A percentile compares a stretch with the other conserved stretches of the same genome.
These are phyloP conservation scores for Schwanniomyces pseudopolymorphus DNA, from an alignment of 805 yeast genomes.

Conservation along the genomic window DNA sequence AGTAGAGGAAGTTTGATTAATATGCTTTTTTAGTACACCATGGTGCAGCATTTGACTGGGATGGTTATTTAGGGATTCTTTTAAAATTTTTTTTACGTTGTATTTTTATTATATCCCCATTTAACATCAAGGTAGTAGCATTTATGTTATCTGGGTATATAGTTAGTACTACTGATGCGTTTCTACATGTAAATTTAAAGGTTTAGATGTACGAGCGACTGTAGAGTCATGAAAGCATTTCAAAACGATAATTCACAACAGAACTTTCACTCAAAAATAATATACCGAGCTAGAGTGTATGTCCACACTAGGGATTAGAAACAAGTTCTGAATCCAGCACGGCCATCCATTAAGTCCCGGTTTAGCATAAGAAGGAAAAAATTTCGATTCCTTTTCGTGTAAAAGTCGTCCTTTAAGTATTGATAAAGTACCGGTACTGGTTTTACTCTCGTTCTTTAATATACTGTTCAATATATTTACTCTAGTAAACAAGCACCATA, in stretches of 20 bases:
- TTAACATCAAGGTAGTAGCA: too few species aligned
- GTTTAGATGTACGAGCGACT: constrained; percentile 14
- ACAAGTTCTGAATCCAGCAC: constrained; percentile 13
- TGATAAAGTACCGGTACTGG: neutral
- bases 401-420: neutral
- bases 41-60: neutral
- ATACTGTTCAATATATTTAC: neutral
- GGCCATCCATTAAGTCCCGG: constrained; percentile 22
- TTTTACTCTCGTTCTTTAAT: neutral
- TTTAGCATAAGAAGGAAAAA: constrained; percentile 9
- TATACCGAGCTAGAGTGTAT: constrained; percentile 31
- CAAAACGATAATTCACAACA: constrained; percentile 12
- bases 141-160: neutral
- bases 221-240: constrained; percentile 17
- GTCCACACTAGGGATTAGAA: constrained; percentile 20
- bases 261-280: constrained; percentile 14
- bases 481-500: neutral
- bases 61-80: too few species aligned
- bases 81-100: too few species aligned
- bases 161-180: too few species aligned
- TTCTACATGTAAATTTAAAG: too few species aligned
- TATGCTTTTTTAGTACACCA: neutral
- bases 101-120: neutral
- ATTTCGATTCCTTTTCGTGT: neutral
- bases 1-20: neutral